These are phyloP conservation scores for Stachybotrys chartarum DNA, from an alignment of 2,329 filamentous ascomycete genomes.

Conservation along the genomic window DNA sequence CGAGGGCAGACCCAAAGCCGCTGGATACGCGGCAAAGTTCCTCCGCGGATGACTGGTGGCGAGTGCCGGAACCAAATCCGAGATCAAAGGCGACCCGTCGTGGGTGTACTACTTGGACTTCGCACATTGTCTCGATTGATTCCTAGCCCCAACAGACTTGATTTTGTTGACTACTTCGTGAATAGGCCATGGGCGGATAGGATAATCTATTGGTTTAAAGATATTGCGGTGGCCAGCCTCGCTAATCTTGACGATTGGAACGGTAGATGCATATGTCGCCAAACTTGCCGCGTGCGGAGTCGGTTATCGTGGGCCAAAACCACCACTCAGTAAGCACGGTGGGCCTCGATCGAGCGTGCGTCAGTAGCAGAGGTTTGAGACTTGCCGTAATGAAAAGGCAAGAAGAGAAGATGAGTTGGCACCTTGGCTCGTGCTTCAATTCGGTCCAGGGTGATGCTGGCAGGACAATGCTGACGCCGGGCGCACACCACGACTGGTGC, in stretches of 20 bases:
- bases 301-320: not conserved
- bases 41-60: not conserved
- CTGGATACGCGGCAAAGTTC: not conserved
- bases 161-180: no score
- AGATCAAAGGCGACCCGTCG: no score
- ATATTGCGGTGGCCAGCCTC: not conserved
- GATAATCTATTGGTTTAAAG: no score
- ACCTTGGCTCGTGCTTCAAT: not conserved
- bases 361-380: not conserved
- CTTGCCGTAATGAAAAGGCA: not conserved
- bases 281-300: not conserved
- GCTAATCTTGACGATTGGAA: not conserved
- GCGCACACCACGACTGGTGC: not conserved
- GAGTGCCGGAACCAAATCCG: no score
- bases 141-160: no score
- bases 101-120: no score
- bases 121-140: no score
- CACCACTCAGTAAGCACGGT: not conserved
- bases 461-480: not conserved
- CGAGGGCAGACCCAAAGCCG: not conserved
- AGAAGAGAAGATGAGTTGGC: not conserved
- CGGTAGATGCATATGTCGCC: not conserved
- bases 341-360: not conserved
- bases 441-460: not conserved
- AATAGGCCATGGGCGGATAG: no score